These are phyloP conservation scores for Plicaturopsis crispa DNA, from an alignment of 768 basidiomycete species.

Conservation along the genomic window DNA sequence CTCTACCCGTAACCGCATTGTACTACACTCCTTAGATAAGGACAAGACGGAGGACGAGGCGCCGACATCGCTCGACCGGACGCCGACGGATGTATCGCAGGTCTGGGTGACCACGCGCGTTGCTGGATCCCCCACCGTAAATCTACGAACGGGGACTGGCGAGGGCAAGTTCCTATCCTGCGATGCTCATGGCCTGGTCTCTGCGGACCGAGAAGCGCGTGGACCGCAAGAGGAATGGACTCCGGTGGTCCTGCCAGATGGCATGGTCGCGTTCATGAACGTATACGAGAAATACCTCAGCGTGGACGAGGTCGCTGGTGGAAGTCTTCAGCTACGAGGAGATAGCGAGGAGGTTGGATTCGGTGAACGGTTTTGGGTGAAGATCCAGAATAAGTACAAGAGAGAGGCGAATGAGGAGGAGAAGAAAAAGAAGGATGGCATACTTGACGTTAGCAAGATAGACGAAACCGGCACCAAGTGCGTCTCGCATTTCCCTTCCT, in stretches of 20 bases:
- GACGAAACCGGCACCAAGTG: constrained; percentile 76
- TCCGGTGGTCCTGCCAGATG: constrained; percentile 71
- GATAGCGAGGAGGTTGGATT: constrained; percentile 86
- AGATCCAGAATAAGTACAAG: constrained; percentile 86
- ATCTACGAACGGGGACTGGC: constrained; percentile 79
- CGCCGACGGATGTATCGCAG: constrained; percentile 76
- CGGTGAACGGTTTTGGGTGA: constrained; percentile 80
- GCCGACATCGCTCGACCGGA: constrained; percentile 49
- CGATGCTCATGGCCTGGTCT: constrained; percentile 78
- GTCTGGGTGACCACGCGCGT: constrained; percentile 90
- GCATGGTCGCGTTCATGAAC: constrained; percentile 84
- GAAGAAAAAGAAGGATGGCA: constrained; percentile 60
- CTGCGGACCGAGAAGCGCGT: constrained; percentile 80
- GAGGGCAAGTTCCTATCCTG: constrained; percentile 89
- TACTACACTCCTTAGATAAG: constrained; percentile 60
- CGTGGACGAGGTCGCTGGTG: constrained; percentile 84
- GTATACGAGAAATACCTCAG: constrained; percentile 84
- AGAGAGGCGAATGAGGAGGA: constrained; percentile 76
- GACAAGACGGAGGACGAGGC: constrained; percentile 38
- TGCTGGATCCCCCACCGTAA: constrained; percentile 77
- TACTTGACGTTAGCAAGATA: constrained; percentile 40
- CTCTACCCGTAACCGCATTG: constrained; percentile 63
- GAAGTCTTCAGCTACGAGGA: constrained; percentile 66
- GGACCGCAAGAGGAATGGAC: constrained; percentile 96
- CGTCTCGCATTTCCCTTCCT: constrained; percentile 20